phyloP scores from a whole-genome alignment of 2,329 filamentous ascomycete species.

The Diaporthe nobilis region DNA sequence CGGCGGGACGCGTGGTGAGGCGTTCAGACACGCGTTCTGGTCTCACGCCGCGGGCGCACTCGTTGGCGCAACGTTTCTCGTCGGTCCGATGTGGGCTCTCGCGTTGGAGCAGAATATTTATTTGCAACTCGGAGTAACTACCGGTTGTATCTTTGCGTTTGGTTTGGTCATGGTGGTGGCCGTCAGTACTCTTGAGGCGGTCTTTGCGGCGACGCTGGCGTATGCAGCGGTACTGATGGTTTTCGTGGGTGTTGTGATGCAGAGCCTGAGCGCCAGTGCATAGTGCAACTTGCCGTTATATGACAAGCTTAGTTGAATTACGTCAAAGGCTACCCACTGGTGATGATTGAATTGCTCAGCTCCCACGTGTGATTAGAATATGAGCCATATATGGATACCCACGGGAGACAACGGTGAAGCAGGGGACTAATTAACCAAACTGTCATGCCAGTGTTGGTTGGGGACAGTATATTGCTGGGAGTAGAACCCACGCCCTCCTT shows the following conservation, averaged over 20 bases:
- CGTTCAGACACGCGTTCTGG: not conserved
- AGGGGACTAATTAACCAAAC: too few species aligned
- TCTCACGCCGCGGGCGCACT: not conserved
- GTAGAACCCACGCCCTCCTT: too few species aligned
- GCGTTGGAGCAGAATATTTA: not conserved
- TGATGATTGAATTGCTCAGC: too few species aligned
- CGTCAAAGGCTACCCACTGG: too few species aligned
- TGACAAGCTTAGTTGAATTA: not conserved
- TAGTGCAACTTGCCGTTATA: not conserved
- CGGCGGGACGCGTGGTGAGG: constrained; percentile 23
- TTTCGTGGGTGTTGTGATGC: constrained; percentile 4
- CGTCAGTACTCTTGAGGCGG: not conserved
- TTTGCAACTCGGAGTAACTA: constrained; percentile 12
- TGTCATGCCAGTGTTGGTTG: too few species aligned
- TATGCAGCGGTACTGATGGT: constrained; percentile 33
- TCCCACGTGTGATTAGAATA: too few species aligned
- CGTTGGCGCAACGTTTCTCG: constrained; percentile 3
- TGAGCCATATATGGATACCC: too few species aligned
- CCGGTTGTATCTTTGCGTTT: constrained; percentile 16
- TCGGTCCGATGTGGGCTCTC: constrained; percentile 27
- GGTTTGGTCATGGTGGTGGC: constrained; percentile 9
- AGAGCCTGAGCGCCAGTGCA: not conserved
- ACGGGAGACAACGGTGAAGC: too few species aligned
- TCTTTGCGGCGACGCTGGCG: constrained; percentile 26
- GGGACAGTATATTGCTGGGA: too few species aligned